Conservation (phyloP, 2,329 filamentous ascomycete species). For the Alternaria gaisen region DNA sequence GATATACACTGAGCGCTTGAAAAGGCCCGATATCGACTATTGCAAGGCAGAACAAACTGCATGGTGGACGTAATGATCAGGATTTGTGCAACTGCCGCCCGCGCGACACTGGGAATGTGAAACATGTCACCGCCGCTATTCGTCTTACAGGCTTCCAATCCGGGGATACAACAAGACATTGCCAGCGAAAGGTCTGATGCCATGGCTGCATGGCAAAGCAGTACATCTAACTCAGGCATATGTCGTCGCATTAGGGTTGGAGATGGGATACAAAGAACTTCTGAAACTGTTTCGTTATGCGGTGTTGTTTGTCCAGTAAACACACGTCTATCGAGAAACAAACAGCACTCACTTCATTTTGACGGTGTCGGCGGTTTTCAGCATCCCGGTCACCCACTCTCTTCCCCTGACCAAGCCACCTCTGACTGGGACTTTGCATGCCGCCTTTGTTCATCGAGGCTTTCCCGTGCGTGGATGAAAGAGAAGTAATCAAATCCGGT, state of each 20-base stretch:
- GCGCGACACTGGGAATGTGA: not conserved
- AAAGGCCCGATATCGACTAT: not conserved
- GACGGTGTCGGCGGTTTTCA: slow-evolving; percentile 23
- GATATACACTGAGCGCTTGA: not conserved
- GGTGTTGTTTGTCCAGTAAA: slow-evolving; percentile 28
- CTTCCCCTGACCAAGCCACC: slow-evolving; percentile 30
- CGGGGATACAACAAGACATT: not conserved
- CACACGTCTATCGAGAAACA: slow-evolving; percentile 27
- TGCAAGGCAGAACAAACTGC: not conserved
- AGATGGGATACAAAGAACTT: slow-evolving; percentile 19
- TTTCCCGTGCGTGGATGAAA: slow-evolving; percentile 36
- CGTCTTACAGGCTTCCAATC: slow-evolving; percentile 1
- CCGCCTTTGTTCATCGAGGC: slow-evolving; percentile 29
- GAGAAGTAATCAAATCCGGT: slow-evolving; percentile 29
- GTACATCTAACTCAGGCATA: slow-evolving; percentile 31
- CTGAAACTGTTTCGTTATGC: slow-evolving; percentile 43
- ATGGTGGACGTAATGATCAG: not conserved
- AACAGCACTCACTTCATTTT: slow-evolving; percentile 43
- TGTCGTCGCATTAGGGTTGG: slow-evolving; percentile 23
- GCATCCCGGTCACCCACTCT: slow-evolving; percentile 19
- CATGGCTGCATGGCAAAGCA: not conserved
- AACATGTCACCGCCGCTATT: slow-evolving; percentile 7
- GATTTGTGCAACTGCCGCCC: slow-evolving; percentile 2
- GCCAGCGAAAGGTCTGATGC: not conserved
- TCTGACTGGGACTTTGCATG: slow-evolving; percentile 26